These are phyloP conservation scores for Dactylellina sp. DNA, from an alignment of 2,329 filamentous ascomycete genomes.

Conservation along the genomic window DNA sequence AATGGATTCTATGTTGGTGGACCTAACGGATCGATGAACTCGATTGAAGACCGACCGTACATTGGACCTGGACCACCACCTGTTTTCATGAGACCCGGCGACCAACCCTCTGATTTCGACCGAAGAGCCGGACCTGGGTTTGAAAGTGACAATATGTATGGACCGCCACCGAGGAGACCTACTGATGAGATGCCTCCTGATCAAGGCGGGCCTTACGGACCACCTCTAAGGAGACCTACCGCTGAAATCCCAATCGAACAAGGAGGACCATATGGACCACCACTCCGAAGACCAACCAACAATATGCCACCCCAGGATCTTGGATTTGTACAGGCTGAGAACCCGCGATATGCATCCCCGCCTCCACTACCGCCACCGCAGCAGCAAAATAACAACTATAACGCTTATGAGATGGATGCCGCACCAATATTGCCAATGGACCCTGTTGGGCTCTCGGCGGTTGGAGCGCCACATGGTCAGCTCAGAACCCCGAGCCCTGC, in stretches of 20 bases:
- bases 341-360: slow-evolving; percentile 50
- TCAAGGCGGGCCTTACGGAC: slow-evolving; percentile 34
- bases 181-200: slow-evolving; percentile 34
- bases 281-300: slow-evolving; percentile 48
- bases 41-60: slow-evolving; percentile 53
- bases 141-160: slow-evolving; percentile 51
- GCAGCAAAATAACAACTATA: slow-evolving; percentile 22
- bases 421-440: slow-evolving; percentile 39
- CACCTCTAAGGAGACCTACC: slow-evolving; percentile 32
- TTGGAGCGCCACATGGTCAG: slow-evolving; percentile 20
- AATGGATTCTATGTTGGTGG: slow-evolving; percentile 52
- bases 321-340: slow-evolving; percentile 35
- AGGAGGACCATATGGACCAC: slow-evolving; percentile 44
- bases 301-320: slow-evolving; percentile 34
- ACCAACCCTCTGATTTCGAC: slow-evolving; percentile 39
- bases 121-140: slow-evolving; percentile 30
- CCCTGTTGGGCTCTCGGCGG: slow-evolving; percentile 33
- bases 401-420: slow-evolving; percentile 55
- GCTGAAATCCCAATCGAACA: slow-evolving; percentile 38
- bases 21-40: slow-evolving; percentile 45
- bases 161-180: slow-evolving; percentile 42
- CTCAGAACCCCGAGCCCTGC: slow-evolving; percentile 46
- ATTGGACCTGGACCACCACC: slow-evolving; percentile 56
- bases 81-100: slow-evolving; percentile 49
- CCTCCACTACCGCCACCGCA: slow-evolving; percentile 14